Percentiles rank a stretch among this genome's conserved stretches.
Evolutionary conservation across 2,329 filamentous ascomycete genomes (phyloP).

Genomic region (Teratosphaeria pseudoeucalypti): DNA sequence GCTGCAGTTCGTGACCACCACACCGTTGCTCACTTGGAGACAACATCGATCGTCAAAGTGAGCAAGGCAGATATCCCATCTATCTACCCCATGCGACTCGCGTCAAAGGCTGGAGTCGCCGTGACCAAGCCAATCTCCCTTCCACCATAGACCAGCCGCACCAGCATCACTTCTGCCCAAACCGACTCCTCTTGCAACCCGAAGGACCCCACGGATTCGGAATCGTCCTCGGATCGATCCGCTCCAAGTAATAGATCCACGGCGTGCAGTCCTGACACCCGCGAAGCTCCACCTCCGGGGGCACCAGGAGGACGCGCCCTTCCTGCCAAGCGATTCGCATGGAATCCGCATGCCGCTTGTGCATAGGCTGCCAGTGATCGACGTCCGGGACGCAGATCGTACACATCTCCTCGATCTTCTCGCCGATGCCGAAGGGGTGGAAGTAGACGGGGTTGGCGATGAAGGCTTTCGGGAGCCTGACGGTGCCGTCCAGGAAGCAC

Average conservation of each 20-base stretch:
- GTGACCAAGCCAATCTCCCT: too few species aligned
- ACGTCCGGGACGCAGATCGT: background rate
- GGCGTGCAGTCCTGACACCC: background rate
- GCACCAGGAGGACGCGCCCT: background rate
- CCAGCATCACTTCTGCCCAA: background rate
- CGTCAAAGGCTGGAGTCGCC: too few species aligned
- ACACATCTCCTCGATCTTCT: background rate
- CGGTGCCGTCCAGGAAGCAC: background rate
- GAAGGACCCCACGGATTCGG: background rate
- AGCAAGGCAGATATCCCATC: too few species aligned
- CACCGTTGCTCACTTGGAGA: too few species aligned
- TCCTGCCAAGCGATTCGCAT: background rate
- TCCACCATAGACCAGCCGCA: background rate
- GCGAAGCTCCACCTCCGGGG: background rate
- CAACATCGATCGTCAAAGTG: too few species aligned
- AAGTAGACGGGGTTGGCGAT: background rate
- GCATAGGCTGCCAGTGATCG: background rate
- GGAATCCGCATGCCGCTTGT: background rate
- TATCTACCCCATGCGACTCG: too few species aligned
- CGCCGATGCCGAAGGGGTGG: background rate
- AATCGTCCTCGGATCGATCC: background rate
- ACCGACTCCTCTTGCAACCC: background rate
- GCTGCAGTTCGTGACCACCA: too few species aligned
- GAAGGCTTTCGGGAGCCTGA: background rate
- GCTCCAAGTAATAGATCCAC: background rate